These are phyloP conservation scores for Vaccinium myrtillus DNA, from an alignment of 148 eudicot species.

Conservation along the genomic window DNA sequence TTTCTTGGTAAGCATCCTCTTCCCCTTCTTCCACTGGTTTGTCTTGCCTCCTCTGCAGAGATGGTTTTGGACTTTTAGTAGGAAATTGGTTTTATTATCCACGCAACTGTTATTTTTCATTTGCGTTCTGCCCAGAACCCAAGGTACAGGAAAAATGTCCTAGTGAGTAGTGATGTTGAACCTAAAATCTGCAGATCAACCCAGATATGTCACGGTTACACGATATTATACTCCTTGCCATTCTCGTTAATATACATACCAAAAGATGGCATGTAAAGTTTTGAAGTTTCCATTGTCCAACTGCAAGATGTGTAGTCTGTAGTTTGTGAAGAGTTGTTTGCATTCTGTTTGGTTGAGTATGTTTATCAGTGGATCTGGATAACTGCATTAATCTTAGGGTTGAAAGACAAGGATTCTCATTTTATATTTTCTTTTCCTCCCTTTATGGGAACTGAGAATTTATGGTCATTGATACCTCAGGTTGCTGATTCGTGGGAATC, in stretches of 20 bases:
- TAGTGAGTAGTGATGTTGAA: not conserved
- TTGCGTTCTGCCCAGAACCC: not conserved
- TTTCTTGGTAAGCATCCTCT: constrained; percentile 54
- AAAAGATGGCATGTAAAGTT: not conserved
- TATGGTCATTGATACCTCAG: constrained; percentile 28
- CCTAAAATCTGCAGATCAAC: not conserved
- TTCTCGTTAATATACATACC: not conserved
- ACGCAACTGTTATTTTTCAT: not conserved
- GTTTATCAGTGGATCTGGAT: not conserved
- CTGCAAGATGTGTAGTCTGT: not conserved
- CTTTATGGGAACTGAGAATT: not conserved
- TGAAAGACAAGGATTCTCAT: not conserved
- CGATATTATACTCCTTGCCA: constrained; percentile 1
- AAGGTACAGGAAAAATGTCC: not conserved
- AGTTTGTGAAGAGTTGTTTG: not conserved
- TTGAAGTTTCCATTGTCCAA: not conserved
- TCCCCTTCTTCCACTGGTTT: constrained; percentile 1
- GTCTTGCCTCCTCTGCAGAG: not conserved
- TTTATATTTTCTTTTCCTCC: not conserved
- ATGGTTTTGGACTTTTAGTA: not conserved
- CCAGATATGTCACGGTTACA: not conserved
- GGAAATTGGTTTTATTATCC: not conserved
- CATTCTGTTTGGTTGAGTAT: not conserved
- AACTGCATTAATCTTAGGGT: not conserved
- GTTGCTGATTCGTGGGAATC: constrained; percentile 94